These are phyloP conservation scores for Rhododendron mucronatum DNA, from an alignment of 148 eudicot genomes.

Conservation along the genomic window DNA sequence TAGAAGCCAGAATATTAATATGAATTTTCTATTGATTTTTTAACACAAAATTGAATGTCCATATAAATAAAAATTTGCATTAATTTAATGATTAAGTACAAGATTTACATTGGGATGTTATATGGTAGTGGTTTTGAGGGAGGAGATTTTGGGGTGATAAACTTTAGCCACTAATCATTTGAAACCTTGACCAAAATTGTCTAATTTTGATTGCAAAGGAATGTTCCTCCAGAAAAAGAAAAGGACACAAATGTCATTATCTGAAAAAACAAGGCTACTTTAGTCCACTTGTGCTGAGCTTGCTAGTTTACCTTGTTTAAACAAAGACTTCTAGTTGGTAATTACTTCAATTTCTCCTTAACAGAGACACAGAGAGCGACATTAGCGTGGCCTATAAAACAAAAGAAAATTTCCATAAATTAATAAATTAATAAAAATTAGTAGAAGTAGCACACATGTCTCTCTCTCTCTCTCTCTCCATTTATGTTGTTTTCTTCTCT, in stretches of 20 bases:
- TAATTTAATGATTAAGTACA: too few relatives aligned
- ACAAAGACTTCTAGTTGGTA: neutral
- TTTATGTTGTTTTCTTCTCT: neutral
- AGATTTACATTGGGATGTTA: neutral
- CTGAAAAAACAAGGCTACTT: neutral
- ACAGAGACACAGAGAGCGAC: constrained; percentile 5
- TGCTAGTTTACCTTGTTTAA: neutral
- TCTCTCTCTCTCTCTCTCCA: neutral
- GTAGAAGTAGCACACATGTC: neutral
- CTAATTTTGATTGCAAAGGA: neutral
- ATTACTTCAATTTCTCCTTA: neutral
- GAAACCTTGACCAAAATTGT: neutral
- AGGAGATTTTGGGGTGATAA: too few relatives aligned
- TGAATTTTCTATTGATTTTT: neutral
- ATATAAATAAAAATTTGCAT: too few relatives aligned
- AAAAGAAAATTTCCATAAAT: neutral
- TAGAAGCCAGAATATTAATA: neutral
- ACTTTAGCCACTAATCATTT: neutral
- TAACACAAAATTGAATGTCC: neutral
- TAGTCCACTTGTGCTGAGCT: neutral
- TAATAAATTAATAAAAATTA: neutral
- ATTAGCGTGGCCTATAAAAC: constrained; percentile 6
- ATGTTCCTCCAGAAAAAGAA: neutral
- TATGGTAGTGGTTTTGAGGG: too few relatives aligned
- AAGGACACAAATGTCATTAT: constrained; percentile 10